phyloP scores from a whole-genome alignment of 23 red algal genomes.

The Chondrus crispus region DNA sequence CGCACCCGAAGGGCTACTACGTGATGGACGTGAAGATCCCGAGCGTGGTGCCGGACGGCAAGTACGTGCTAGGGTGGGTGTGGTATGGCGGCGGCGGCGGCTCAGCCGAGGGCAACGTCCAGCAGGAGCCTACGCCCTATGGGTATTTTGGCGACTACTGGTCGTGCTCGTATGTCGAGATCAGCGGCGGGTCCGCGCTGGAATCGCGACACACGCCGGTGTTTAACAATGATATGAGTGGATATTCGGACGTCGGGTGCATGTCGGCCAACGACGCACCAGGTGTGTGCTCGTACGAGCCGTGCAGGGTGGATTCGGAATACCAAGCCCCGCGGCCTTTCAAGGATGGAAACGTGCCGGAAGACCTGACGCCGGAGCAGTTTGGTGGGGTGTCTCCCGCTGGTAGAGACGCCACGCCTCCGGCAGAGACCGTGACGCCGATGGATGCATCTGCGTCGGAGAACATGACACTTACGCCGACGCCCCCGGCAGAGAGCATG shows the following conservation, averaged over 20 bases:
- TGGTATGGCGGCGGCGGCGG: slow-evolving; percentile 59
- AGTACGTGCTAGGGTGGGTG: slow-evolving; percentile 45
- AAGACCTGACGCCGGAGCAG: slow-evolving; percentile 8
- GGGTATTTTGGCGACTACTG: slow-evolving; percentile 54
- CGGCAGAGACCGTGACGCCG: too few relatives aligned
- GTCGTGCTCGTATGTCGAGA: slow-evolving; percentile 44
- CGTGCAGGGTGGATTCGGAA: neutral
- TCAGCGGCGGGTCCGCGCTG: slow-evolving; percentile 24
- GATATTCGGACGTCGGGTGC: slow-evolving; percentile 31
- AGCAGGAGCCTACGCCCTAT: slow-evolving; percentile 5
- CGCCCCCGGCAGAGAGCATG: too few relatives aligned
- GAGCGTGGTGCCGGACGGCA: slow-evolving; percentile 32
- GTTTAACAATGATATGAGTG: slow-evolving; percentile 45
- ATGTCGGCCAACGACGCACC: slow-evolving; percentile 42
- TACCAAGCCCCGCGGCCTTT: slow-evolving; percentile 40
- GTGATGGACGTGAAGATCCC: slow-evolving; percentile 26
- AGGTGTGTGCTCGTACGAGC: slow-evolving; percentile 43
- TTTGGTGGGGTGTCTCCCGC: neutral
- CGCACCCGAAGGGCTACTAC: slow-evolving; percentile 25
- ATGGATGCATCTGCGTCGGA: too few relatives aligned
- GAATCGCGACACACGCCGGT: neutral
- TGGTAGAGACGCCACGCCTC: too few relatives aligned
- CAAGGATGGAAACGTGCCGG: slow-evolving; percentile 3
- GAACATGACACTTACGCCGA: too few relatives aligned
- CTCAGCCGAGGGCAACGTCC: neutral